phyloP scores from a whole-genome alignment of 495 filamentous ascomycete genomes.

The Penicillium silybi region DNA sequence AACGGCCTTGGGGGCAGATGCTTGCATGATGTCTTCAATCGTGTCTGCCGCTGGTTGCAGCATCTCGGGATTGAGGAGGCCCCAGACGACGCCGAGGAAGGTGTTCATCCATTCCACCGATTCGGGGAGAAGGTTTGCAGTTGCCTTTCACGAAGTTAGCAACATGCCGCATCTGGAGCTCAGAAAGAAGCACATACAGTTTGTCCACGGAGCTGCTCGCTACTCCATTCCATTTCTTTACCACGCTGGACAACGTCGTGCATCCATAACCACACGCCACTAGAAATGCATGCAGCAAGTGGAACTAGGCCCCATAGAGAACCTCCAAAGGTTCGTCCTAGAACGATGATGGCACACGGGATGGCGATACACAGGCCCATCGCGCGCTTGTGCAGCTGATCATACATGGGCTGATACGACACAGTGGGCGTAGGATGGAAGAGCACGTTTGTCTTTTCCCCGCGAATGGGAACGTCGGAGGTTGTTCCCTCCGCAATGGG shows the following conservation, averaged over 20 bases:
- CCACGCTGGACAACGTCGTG: constrained; percentile 79
- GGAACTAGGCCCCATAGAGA: constrained; percentile 72
- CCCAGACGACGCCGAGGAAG: constrained; percentile 77
- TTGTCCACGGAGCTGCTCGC: constrained; percentile 78
- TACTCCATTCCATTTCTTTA: constrained; percentile 81
- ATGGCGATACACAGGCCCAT: constrained; percentile 64
- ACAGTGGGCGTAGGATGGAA: constrained; percentile 92
- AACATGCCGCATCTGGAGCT: neutral
- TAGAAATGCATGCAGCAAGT: constrained; percentile 61
- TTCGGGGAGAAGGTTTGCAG: constrained; percentile 84
- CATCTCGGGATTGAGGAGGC: constrained; percentile 90
- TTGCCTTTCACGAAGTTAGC: constrained; percentile 49
- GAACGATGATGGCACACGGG: constrained; percentile 64
- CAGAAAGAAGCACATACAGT: constrained; percentile 47
- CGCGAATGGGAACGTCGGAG: constrained; percentile 90
- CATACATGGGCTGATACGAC: constrained; percentile 82
- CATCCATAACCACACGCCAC: constrained; percentile 81
- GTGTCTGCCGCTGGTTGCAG: constrained; percentile 68
- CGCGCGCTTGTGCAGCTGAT: constrained; percentile 65
- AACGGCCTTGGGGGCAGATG: constrained; percentile 80
- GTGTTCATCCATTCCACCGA: constrained; percentile 96
- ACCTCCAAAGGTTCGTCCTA: constrained; percentile 77
- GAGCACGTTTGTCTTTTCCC: constrained; percentile 92
- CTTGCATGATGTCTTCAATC: constrained; percentile 93
- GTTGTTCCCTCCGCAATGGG: constrained; percentile 75